A percentile compares a stretch with the other conserved stretches of the same genome.
phyloP scores from a whole-genome alignment of 371 early-diverging fungal genomes.

The Apophysomyces variabilis region DNA sequence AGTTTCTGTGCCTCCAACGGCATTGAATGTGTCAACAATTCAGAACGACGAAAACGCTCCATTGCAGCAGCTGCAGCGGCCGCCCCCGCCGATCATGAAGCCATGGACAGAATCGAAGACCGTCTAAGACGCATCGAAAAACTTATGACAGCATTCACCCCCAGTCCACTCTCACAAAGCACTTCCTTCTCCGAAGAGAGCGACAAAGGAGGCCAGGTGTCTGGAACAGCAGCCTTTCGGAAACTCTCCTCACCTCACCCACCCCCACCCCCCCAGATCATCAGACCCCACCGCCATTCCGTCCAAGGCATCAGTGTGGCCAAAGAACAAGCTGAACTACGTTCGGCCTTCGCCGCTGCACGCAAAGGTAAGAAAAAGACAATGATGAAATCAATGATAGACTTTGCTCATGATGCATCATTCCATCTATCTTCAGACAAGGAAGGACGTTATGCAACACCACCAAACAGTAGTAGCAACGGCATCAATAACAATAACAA shows the following conservation, averaged over 20 bases:
- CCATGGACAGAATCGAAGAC: constrained; percentile 57
- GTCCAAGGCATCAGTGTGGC: constrained; percentile 52
- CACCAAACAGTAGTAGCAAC: constrained; percentile 17
- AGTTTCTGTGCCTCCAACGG: constrained; percentile 47
- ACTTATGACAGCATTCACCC: constrained; percentile 54
- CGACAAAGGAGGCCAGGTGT: constrained; percentile 23
- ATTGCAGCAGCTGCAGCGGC: constrained; percentile 12
- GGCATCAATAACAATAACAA: background rate
- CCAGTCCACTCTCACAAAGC: constrained; percentile 35
- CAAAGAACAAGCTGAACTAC: constrained; percentile 46
- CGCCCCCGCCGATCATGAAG: constrained; percentile 9
- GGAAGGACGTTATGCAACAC: constrained; percentile 17
- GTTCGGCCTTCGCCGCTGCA: constrained; percentile 24
- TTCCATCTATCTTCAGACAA: constrained; percentile 2
- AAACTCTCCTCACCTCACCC: constrained; percentile 35
- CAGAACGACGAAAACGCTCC: constrained; percentile 42
- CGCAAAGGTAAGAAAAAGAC: constrained; percentile 5
- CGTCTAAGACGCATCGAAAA: constrained; percentile 51
- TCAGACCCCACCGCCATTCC: constrained; percentile 50
- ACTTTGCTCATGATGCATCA: background rate
- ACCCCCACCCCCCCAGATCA: constrained; percentile 18
- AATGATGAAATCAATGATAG: background rate
- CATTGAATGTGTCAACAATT: constrained; percentile 51
- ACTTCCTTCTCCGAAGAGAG: constrained; percentile 7
- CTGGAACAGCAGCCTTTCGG: constrained; percentile 20